phyloP scores from a whole-genome alignment of 148 eudicot genomes.

The Arctostaphylos glauca region DNA sequence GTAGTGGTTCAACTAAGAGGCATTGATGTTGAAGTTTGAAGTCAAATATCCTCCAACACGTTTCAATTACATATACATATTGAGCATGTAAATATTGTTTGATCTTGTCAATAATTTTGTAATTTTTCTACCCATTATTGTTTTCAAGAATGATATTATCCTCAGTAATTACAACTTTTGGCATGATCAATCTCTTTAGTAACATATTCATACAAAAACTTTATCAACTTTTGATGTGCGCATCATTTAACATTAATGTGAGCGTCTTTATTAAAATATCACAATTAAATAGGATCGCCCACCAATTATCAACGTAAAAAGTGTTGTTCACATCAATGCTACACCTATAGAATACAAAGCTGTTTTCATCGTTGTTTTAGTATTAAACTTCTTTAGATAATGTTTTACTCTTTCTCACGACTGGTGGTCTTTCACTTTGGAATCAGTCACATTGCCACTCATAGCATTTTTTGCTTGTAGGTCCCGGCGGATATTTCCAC shows the following conservation, averaged over 20 bases:
- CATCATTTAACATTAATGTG: neutral
- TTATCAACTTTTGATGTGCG: neutral
- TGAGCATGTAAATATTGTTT: neutral
- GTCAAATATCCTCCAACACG: neutral
- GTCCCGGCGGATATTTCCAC: too few relatives aligned
- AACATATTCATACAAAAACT: neutral
- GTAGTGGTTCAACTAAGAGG: neutral
- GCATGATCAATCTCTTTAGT: neutral
- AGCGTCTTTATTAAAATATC: neutral
- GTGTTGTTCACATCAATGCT: neutral
- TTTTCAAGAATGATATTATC: neutral
- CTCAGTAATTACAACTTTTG: neutral
- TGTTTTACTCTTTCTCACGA: too few relatives aligned
- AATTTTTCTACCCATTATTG: neutral
- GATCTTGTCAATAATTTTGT: neutral
- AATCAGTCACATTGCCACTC: too few relatives aligned
- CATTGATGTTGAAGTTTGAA: neutral
- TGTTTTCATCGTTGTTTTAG: neutral
- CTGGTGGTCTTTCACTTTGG: too few relatives aligned
- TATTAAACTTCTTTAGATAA: neutral
- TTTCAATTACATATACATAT: neutral
- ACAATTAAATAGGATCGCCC: neutral
- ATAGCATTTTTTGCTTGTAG: too few relatives aligned
- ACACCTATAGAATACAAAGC: neutral
- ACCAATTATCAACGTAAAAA: neutral